Conservation (phyloP, 2,329 filamentous ascomycete genomes). For the Metarhizium anisopliae region DNA sequence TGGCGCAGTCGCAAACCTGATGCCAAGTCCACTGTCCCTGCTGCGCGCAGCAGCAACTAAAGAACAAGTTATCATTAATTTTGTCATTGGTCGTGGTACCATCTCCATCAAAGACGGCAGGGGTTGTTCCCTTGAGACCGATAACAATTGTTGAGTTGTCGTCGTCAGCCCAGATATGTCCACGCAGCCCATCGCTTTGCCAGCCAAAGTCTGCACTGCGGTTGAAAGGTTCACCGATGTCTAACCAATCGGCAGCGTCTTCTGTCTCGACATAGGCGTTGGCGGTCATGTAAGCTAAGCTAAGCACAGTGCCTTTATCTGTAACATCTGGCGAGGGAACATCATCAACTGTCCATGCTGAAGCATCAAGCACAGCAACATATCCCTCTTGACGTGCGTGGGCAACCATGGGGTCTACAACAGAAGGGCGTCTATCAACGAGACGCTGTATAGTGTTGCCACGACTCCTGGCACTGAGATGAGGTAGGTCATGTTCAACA, state of each 20-base stretch:
- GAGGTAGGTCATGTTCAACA: constrained; percentile 39
- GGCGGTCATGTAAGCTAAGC: constrained; percentile 77
- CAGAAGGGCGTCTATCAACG: constrained; percentile 64
- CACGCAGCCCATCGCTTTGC: constrained; percentile 79
- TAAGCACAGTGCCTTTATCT: constrained; percentile 76
- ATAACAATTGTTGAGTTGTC: constrained; percentile 82
- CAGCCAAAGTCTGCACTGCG: constrained; percentile 86
- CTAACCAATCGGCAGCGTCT: constrained; percentile 69
- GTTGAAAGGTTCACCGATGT: constrained; percentile 72
- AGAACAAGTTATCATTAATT: constrained; percentile 94
- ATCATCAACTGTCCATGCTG: constrained; percentile 77
- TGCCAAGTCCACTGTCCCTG: constrained; percentile 85
- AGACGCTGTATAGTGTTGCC: constrained; percentile 69
- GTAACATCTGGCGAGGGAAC: constrained; percentile 72
- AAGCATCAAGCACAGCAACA: constrained; percentile 57
- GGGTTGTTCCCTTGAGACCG: constrained; percentile 82
- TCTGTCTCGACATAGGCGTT: constrained; percentile 78
- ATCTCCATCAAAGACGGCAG: constrained; percentile 90
- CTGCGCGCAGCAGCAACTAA: constrained; percentile 94
- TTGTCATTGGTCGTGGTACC: constrained; percentile 97
- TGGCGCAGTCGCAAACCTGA: constrained; percentile 88
- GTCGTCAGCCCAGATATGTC: constrained; percentile 86
- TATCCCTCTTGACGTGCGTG: constrained; percentile 61
- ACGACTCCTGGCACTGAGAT: constrained; percentile 54
- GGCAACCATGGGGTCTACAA: constrained; percentile 71